phyloP scores from a whole-genome alignment of 2,329 filamentous ascomycete species.

The Beauveria sp. region DNA sequence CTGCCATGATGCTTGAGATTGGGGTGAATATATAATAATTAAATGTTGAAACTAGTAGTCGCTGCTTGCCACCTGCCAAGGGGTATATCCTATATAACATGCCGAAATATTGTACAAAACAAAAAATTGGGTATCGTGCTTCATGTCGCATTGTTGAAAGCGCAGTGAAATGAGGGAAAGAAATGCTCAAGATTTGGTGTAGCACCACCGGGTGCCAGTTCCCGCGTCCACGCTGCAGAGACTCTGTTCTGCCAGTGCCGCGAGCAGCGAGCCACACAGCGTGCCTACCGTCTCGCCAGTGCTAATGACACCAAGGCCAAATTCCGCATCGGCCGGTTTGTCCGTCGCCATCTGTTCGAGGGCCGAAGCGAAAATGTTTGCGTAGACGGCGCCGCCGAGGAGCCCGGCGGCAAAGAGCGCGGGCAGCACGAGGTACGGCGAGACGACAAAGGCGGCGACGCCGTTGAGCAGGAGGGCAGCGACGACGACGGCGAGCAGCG shows the following conservation, averaged over 20 bases:
- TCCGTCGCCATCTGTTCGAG: constrained; percentile 16
- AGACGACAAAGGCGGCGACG: constrained; percentile 17
- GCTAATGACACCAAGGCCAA: constrained; percentile 22
- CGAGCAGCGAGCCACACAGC: constrained; percentile 20
- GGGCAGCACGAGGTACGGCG: constrained; percentile 17
- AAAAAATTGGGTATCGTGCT: not conserved
- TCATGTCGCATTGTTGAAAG: constrained; percentile 8
- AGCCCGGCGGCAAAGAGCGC: constrained; percentile 22
- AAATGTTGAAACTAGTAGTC: not conserved
- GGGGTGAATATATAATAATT: not conserved
- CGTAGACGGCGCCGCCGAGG: constrained; percentile 22
- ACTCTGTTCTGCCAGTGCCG: constrained; percentile 17
- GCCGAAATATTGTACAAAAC: not conserved
- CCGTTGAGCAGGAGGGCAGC: constrained; percentile 17
- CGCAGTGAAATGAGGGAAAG: not conserved
- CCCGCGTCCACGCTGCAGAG: constrained; percentile 16
- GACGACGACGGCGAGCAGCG: constrained; percentile 9
- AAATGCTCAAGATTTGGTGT: not conserved
- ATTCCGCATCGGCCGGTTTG: constrained; percentile 18
- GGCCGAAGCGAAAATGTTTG: constrained; percentile 16
- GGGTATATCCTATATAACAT: constrained; percentile 4
- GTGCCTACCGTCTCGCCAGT: constrained; percentile 22
- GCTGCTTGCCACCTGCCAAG: not conserved
- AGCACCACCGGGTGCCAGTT: constrained; percentile 21
- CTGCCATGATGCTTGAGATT: not conserved